Evolutionary conservation across 305 asterid species (phyloP).

Genomic region (Fraxinus ornus): DNA sequence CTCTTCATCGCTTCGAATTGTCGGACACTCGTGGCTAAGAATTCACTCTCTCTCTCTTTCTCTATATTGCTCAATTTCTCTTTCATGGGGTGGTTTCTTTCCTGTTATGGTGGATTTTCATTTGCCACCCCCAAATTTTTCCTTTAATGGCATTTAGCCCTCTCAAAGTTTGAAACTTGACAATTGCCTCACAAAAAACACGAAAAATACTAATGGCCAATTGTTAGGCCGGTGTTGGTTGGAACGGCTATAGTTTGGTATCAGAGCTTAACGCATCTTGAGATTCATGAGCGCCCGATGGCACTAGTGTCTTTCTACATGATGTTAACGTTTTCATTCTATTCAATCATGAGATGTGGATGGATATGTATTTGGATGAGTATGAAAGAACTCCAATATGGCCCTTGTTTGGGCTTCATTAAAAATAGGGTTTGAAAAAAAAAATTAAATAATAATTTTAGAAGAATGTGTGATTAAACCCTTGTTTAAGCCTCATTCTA

Average conservation of each 20-base stretch:
- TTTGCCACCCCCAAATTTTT: neutral
- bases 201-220: neutral
- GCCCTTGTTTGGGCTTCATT: no score
- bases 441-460: no score
- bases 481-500: no score
- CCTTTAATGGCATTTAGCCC: neutral
- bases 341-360: neutral
- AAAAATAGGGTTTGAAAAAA: no score
- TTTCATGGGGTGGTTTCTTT: neutral
- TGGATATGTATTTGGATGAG: neutral
- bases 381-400: no score
- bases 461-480: no score
- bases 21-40: slow-evolving; percentile 44
- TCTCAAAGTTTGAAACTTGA: neutral
- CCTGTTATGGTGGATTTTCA: neutral
- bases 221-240: neutral
- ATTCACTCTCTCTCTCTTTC: slow-evolving; percentile 10
- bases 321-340: neutral
- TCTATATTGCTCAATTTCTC: neutral
- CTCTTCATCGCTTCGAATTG: slow-evolving; percentile 31
- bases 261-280: neutral
- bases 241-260: neutral
- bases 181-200: neutral
- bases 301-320: neutral
- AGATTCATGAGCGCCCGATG: neutral